phyloP scores from a whole-genome alignment of 1,284 basidiomycete genomes.

The Inonotus obliquus region DNA sequence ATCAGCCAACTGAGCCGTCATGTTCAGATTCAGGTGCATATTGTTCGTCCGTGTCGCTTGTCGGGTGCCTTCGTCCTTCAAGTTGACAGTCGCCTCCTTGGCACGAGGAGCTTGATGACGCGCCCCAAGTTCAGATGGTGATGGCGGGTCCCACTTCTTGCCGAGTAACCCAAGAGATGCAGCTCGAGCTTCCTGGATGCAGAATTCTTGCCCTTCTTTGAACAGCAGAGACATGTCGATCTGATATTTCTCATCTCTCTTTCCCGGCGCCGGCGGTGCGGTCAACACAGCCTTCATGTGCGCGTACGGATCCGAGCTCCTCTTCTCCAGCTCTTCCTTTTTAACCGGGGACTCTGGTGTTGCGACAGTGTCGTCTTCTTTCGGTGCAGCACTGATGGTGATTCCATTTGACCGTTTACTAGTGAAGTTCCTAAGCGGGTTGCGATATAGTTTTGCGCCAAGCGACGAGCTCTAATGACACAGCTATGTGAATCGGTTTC shows the following conservation, averaged over 20 bases:
- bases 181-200: constrained; percentile 70
- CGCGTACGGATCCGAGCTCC: constrained; percentile 15
- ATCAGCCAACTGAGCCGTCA: constrained; percentile 28
- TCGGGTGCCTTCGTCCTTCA: constrained; percentile 49
- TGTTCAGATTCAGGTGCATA: constrained; percentile 13
- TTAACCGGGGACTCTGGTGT: constrained; percentile 29
- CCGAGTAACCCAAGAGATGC: constrained; percentile 72
- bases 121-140: constrained; percentile 36
- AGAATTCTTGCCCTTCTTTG: constrained; percentile 65
- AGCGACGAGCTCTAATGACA: constrained; percentile 6
- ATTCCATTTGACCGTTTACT: constrained; percentile 22
- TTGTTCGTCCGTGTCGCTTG: constrained; percentile 26
- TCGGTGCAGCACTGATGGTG: constrained; percentile 25
- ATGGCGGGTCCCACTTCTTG: constrained; percentile 75
- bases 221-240: constrained; percentile 66
- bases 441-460: constrained; percentile 37
- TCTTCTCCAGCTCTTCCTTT: background rate
- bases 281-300: constrained; percentile 52
- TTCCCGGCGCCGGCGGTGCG: constrained; percentile 58
- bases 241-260: constrained; percentile 62
- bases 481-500: background rate
- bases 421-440: constrained; percentile 52
- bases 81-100: constrained; percentile 36
- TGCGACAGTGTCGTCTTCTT: constrained; percentile 18
- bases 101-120: constrained; percentile 25